Conservation (phyloP, 805 yeast species). For the Suhomyces faveliae region DNA sequence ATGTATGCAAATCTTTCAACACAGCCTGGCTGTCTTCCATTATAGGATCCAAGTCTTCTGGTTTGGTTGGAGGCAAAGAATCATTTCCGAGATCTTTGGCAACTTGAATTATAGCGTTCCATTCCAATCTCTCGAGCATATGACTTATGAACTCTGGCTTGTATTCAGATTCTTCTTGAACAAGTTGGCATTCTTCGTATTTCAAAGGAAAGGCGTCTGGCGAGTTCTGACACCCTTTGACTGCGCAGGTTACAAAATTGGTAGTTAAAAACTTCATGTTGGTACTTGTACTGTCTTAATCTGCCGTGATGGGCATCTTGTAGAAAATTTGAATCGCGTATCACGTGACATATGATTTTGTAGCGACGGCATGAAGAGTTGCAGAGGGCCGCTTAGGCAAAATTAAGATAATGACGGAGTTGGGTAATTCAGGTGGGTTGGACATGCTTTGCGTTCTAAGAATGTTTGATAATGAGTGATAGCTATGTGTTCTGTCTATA, state of each 20-base stretch:
- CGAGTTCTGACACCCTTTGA: constrained; percentile 72
- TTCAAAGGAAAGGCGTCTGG: constrained; percentile 78
- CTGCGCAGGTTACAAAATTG: constrained; percentile 92
- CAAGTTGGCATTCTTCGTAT: constrained; percentile 65
- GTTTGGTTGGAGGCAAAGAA: constrained; percentile 46
- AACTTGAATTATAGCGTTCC: constrained; percentile 80
- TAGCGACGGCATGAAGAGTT: no score
- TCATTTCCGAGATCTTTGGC: constrained; percentile 59
- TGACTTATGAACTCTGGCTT: constrained; percentile 76
- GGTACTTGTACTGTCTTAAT: neutral
- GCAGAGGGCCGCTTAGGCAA: no score
- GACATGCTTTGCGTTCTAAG: no score
- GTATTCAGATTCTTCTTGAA: constrained; percentile 76
- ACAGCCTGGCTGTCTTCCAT: constrained; percentile 53
- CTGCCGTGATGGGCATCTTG: constrained; percentile 2
- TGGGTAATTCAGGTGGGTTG: no score
- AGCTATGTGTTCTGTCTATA: no score
- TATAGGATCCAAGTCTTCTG: constrained; percentile 53
- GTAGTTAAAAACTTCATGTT: constrained; percentile 94
- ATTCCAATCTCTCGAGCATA: constrained; percentile 78
- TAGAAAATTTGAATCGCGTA: neutral
- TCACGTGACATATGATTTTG: constrained; percentile 1
- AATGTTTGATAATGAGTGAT: no score
- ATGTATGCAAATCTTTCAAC: constrained; percentile 70
- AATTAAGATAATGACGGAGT: no score